Evolutionary conservation across 768 basidiomycete species (phyloP), one percentile per base, ranked within the genome.

Genomic region (Xanthoconium stramineum): DNA sequence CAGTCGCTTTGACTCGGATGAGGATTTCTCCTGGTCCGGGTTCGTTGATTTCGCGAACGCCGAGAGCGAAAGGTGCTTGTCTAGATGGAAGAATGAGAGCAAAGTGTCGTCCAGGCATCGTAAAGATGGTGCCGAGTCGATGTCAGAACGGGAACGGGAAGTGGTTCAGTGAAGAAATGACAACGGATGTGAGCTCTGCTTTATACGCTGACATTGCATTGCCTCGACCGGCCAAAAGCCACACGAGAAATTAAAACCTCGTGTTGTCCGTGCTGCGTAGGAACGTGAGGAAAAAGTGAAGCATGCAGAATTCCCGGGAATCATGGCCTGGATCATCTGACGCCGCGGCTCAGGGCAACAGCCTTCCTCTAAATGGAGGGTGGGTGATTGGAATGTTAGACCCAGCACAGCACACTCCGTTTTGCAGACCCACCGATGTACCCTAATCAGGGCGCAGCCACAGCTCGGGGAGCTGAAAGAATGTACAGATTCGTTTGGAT

Each of bases 11-110:
- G 51, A 82, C 65, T 63, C 76, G 76, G 62, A 83, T 66, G 43
- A 83, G 73, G 29, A 83, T 63, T 60, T 82, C 79, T 47, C 76
- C 77, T 5, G 76, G 73, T 12, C 77, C 76, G 6, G 81, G 81
- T 19, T 66, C 68, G 14, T 73, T 76, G 10, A 79, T 69, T n/a
- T 69, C 66, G 17, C 64, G 68, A 28, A 60, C 32, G 19, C 64
- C 69, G 20, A 80, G 57, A 30, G 58, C 57, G 39, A 78, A 75
- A 37, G 76, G 57, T n/a, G 68, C 67, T 62, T 73, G 71, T 60
- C 72, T 63, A 6, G 64, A 56, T 38, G 69, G 71, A 48, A 73
- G 57, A 50, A 73, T 50, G 43, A 71, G 69, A 50, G 70, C 65
- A 32, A 69, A 36, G 37, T 71, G 70, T 50, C 57, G 61, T 40